phyloP scores from a whole-genome alignment of 148 eudicot species.

The Limonium bicolor region DNA sequence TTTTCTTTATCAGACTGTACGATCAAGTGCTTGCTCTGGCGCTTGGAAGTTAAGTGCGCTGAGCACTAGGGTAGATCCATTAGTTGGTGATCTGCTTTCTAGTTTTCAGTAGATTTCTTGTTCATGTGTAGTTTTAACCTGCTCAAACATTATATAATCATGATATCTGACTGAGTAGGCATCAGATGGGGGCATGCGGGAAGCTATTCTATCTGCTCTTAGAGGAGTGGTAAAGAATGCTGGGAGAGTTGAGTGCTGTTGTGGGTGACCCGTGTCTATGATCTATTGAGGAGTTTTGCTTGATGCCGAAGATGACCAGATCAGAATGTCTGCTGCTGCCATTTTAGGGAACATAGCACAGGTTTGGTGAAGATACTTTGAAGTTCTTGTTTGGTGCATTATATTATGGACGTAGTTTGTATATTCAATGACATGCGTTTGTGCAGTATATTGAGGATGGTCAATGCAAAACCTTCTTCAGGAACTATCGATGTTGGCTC shows the following conservation, averaged over 20 bases:
- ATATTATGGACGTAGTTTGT: not conserved
- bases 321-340: conserved; percentile 56
- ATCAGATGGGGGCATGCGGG: conserved; percentile 77
- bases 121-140: conserved; percentile 1
- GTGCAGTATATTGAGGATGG: conserved; percentile 62
- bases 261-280: conserved; percentile 50
- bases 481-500: conserved; percentile 41
- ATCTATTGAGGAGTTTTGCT: conserved; percentile 45
- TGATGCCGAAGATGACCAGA: conserved; percentile 71
- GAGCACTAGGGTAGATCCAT: conserved; percentile 86
- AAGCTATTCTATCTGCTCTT: conserved; percentile 79
- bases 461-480: conserved; percentile 47
- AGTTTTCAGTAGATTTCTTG: conserved; percentile 40
- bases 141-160: not conserved
- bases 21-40: conserved; percentile 88
- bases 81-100: conserved; percentile 89
- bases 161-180: conserved; percentile 26
- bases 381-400: not conserved
- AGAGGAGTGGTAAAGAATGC: conserved; percentile 94
- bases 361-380: conserved; percentile 22
- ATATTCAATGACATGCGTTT: not conserved
- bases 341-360: conserved; percentile 74
- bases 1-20: conserved; percentile 91
- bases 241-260: conserved; percentile 59
- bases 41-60: conserved; percentile 97